Conservation (phyloP, 2,329 filamentous ascomycete genomes). For the Gremmenia infestans region DNA sequence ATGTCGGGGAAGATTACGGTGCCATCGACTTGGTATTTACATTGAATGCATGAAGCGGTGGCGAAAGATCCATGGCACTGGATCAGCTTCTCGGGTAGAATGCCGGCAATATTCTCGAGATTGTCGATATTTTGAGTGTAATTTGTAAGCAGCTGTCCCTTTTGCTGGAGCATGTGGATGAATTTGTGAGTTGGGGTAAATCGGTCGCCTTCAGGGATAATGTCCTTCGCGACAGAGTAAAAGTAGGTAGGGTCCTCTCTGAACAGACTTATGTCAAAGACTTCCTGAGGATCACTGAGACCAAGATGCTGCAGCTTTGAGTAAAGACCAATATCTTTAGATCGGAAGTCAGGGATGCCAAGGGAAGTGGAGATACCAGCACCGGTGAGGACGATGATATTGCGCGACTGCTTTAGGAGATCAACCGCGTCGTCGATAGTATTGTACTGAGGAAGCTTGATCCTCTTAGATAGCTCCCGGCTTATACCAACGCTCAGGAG, state of each 20-base stretch:
- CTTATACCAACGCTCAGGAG: conserved; percentile 73
- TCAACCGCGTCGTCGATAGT: conserved; percentile 80
- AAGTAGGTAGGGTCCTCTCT: conserved; percentile 82
- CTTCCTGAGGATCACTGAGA: conserved; percentile 77
- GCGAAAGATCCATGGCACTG: conserved; percentile 97
- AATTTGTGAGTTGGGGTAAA: conserved; percentile 93
- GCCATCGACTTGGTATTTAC: conserved; percentile 67
- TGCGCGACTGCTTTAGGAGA: conserved; percentile 67
- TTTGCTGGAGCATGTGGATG: conserved; percentile 81
- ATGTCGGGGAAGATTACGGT: conserved; percentile 77
- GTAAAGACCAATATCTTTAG: conserved; percentile 88
- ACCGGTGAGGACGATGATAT: conserved; percentile 91
- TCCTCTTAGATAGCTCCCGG: conserved; percentile 75
- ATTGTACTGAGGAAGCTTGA: conserved; percentile 76
- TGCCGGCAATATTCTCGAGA: conserved; percentile 81
- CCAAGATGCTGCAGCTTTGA: conserved; percentile 76
- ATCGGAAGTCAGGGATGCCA: conserved; percentile 95
- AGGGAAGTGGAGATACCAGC: conserved; percentile 95
- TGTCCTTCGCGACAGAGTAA: conserved; percentile 86
- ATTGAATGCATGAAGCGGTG: conserved; percentile 83
- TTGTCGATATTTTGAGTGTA: conserved; percentile 99
- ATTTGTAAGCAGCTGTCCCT: conserved; percentile 87
- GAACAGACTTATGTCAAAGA: conserved; percentile 89
- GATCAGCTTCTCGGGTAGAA: conserved; percentile 74
- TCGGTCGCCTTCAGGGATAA: conserved; percentile 72